phyloP scores from a whole-genome alignment of 345 rosid genomes.

The Eucalyptus pauciflora region DNA sequence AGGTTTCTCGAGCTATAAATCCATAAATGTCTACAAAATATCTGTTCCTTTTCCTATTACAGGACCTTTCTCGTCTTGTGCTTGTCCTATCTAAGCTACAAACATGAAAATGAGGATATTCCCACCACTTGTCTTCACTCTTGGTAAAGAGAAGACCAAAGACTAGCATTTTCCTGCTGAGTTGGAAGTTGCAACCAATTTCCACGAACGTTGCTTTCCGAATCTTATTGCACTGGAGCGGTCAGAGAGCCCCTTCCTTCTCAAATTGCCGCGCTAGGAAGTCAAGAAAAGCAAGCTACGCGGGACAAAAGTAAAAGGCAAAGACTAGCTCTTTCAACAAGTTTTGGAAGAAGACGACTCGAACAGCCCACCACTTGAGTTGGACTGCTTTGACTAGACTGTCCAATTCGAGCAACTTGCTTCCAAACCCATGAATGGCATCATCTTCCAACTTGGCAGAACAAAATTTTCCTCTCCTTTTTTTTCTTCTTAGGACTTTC shows the following conservation, averaged over 20 bases:
- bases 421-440: neutral
- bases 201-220: neutral
- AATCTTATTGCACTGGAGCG: neutral
- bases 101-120: neutral
- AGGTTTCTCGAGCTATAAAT: neutral
- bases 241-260: neutral
- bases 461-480: neutral
- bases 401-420: neutral
- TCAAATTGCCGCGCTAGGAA: neutral
- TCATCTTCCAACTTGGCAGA: neutral
- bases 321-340: neutral
- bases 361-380: neutral
- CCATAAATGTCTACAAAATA: neutral
- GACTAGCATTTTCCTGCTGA: neutral
- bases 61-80: neutral
- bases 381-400: neutral
- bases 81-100: neutral
- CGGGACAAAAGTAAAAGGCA: neutral
- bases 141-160: neutral
- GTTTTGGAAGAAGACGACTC: neutral
- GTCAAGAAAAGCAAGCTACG: neutral
- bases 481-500: neutral
- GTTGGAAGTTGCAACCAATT: neutral
- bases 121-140: neutral
- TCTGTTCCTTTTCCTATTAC: neutral